Conservation (phyloP, 2,329 filamentous ascomycete genomes). For the Salinomyces thailandicus region DNA sequence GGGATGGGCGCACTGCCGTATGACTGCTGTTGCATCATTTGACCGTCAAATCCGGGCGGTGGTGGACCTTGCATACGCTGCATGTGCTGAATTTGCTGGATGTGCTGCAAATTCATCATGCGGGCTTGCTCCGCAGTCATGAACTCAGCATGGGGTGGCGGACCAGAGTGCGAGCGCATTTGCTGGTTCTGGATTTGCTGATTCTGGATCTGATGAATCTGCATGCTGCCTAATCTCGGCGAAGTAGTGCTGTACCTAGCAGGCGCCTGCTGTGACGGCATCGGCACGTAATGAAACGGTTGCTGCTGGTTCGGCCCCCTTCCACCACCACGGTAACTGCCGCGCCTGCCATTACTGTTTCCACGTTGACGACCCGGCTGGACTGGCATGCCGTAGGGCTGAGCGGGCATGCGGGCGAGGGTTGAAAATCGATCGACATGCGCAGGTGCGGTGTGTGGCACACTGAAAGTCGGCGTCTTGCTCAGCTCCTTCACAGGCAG, state of each 20-base stretch:
- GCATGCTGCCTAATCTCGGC: neutral
- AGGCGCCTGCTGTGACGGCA: neutral
- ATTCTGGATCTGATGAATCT: neutral
- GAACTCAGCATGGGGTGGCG: too few relatives aligned
- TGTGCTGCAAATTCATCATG: neutral
- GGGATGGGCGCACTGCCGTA: too few relatives aligned
- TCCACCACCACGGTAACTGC: neutral
- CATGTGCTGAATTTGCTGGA: neutral
- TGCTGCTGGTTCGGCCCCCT: neutral
- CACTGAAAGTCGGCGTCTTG: neutral
- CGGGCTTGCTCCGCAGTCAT: constrained; percentile 1
- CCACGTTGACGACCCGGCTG: neutral
- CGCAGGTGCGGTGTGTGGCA: neutral
- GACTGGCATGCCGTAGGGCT: neutral
- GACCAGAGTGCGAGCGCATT: too few relatives aligned
- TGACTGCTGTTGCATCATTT: neutral
- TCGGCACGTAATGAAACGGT: neutral
- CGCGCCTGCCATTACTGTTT: neutral
- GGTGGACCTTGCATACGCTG: constrained; percentile 2
- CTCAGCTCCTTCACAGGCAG: neutral
- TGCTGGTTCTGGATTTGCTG: neutral
- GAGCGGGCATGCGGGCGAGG: neutral
- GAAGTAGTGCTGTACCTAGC: neutral
- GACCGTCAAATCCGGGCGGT: neutral
- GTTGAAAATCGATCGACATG: neutral